Percentiles rank a stretch among this genome's conserved stretches.
Evolutionary conservation across 495 filamentous ascomycete genomes (phyloP).

Genomic region (Penicillium salamii): DNA sequence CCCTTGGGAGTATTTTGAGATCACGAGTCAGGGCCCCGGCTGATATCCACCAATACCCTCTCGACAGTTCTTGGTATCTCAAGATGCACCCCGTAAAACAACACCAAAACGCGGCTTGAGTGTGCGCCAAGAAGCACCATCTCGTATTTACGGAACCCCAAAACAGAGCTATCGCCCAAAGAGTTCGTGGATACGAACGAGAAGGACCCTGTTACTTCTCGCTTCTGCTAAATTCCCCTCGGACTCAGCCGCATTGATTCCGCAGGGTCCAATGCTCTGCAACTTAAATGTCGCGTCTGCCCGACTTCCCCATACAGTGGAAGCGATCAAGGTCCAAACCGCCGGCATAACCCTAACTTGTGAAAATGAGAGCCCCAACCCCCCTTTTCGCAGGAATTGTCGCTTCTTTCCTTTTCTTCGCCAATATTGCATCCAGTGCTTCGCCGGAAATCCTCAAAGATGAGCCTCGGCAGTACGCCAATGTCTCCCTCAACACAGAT

Average conservation of each 20-base stretch:
- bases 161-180: neutral
- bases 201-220: neutral
- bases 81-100: neutral
- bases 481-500: conserved; percentile 1
- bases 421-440: neutral
- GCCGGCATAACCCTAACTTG: neutral
- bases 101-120: conserved; percentile 14
- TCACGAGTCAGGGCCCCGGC: neutral
- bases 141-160: conserved; percentile 20
- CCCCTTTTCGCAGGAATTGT: neutral
- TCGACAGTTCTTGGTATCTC: neutral
- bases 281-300: neutral
- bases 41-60: neutral
- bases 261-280: too few species aligned
- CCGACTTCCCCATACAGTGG: neutral
- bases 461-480: conserved; percentile 4
- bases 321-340: neutral
- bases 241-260: neutral
- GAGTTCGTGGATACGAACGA: conserved; percentile 4
- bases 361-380: neutral
- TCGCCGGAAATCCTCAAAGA: neutral
- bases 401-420: conserved; percentile 1
- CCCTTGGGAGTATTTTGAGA: neutral
- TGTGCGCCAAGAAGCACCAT: conserved; percentile 11
- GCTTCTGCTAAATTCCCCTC: neutral